Base-by-base conservation (phyloP, 139 green algal genomes). In the Micractinium sp. region DNA sequence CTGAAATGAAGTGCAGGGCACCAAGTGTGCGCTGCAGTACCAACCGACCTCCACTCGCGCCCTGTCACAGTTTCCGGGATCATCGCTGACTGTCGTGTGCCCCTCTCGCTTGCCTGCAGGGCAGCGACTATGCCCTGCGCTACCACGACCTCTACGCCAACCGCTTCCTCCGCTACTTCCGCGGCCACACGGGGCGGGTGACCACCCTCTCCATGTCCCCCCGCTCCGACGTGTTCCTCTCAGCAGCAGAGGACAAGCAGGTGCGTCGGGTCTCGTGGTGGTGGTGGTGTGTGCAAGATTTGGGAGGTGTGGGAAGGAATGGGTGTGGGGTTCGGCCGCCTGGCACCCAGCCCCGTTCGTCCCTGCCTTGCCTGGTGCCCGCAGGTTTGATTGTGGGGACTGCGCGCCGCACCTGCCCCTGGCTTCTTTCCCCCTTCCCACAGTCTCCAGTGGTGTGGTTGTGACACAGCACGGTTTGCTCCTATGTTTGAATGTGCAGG, bases 101-200 rank as follows among this genome's bases (percentile, higher is more conserved):
- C 7, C 38, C 20, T 19, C 3, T 25, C 20, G 31, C 77, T 18
- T 31, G 27, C 12, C 14, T 90, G 47, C 87, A 90, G 87, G 88
- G 88, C 23, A 27, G 33, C n/a, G 81, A 90, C 53, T 95, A 99
- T 85, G 91, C 93, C 19, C 85, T 98, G 53, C 91, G 97, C 0
- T 98, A 99, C 89, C 94, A 97, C 60, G 94, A 94, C n/a, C 88
- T 99, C 23, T 89, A 96, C 77, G 91, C 94, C 89, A 98, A 98
- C 89, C 88, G 91, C 33, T 98, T 97, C 87, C 23, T 97, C n/a
- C 92, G 95, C 9, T 98, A 98, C 92, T 98, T 99, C 92, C 84
- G 85, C 20, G 97, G 96, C 19, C 97, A 99, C 92, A 91, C 77
- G 14, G 95, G 89, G 13, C 90, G 92, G 13, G 94, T 99, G 7